Percentiles rank a stretch among this genome's conserved stretches.
These are phyloP conservation scores for Cercophora newfieldiana DNA, from an alignment of 495 filamentous ascomycete species.

Conservation along the genomic window DNA sequence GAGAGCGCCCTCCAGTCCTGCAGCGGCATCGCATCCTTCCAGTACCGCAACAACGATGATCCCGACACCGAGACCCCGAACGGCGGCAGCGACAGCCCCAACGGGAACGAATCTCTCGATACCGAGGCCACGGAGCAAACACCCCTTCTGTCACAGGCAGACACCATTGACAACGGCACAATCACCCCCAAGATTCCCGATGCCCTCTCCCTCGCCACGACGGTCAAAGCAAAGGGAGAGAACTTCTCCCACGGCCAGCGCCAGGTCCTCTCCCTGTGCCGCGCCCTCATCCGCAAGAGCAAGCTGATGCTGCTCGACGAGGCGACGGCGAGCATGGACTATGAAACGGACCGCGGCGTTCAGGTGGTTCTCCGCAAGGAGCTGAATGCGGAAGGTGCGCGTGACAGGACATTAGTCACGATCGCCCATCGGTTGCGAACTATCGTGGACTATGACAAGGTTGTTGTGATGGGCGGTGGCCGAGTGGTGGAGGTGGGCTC, in stretches of 20 bases:
- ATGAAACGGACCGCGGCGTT: constrained; percentile 55
- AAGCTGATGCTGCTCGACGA: constrained; percentile 60
- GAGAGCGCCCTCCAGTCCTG: constrained; percentile 47
- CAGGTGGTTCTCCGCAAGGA: constrained; percentile 48
- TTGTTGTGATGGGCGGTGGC: constrained; percentile 50
- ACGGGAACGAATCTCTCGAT: not conserved
- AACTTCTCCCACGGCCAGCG: constrained; percentile 60
- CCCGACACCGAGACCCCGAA: not conserved
- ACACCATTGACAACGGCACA: constrained; percentile 12
- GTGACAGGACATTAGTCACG: constrained; percentile 51
- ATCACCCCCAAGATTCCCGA: constrained; percentile 15
- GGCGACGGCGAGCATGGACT: constrained; percentile 59
- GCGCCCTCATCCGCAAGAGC: constrained; percentile 54
- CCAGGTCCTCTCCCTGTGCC: constrained; percentile 58
- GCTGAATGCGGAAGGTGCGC: constrained; percentile 33
- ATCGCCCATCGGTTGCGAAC: constrained; percentile 53
- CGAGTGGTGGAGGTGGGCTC: constrained; percentile 44
- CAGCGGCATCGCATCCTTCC: constrained; percentile 46
- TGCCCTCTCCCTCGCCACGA: constrained; percentile 41
- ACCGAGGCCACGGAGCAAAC: constrained; percentile 4
- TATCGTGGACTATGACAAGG: constrained; percentile 52
- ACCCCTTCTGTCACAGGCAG: constrained; percentile 15
- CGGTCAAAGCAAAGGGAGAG: constrained; percentile 52
- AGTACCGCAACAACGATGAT: constrained; percentile 31
- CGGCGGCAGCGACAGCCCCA: not conserved